These are phyloP conservation scores for Zymoseptoria brevis DNA, from an alignment of 2,329 filamentous ascomycete species.

Conservation along the genomic window DNA sequence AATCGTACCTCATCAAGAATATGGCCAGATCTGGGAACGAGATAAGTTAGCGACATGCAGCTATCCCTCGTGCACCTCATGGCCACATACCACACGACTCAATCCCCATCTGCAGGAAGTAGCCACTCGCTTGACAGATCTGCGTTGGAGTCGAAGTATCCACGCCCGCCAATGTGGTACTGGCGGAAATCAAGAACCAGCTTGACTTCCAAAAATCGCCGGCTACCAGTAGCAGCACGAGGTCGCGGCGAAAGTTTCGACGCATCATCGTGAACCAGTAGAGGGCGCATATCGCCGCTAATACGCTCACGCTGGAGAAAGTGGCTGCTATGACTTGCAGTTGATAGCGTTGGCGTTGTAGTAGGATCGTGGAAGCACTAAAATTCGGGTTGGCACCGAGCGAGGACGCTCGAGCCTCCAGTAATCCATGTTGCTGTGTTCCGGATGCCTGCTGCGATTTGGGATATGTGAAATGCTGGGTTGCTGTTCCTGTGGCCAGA, in stretches of 20 bases:
- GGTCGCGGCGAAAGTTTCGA: slow-evolving; percentile 63
- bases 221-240: slow-evolving; percentile 66
- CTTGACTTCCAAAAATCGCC: slow-evolving; percentile 64
- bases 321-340: slow-evolving; percentile 30
- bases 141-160: slow-evolving; percentile 6
- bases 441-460: background rate
- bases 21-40: slow-evolving; percentile 53
- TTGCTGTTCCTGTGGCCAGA: background rate
- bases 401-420: background rate
- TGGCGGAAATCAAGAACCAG: slow-evolving; percentile 60
- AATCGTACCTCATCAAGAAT: slow-evolving; percentile 50
- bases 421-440: background rate
- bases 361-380: slow-evolving; percentile 14
- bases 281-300: slow-evolving; percentile 49
- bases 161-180: slow-evolving; percentile 49
- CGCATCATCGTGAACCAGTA: slow-evolving; percentile 71
- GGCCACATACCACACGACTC: slow-evolving; percentile 20
- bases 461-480: background rate
- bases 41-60: background rate
- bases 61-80: background rate
- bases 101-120: slow-evolving; percentile 22
- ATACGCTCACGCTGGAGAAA: slow-evolving; percentile 46
- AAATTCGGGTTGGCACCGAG: slow-evolving; percentile 13
- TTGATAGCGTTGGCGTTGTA: slow-evolving; percentile 11
- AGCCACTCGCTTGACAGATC: slow-evolving; percentile 26